Percentiles rank a stretch among this genome's conserved stretches.
phyloP scores from a whole-genome alignment of 2,329 filamentous ascomycete species.

The Aspergillus udagawae region DNA sequence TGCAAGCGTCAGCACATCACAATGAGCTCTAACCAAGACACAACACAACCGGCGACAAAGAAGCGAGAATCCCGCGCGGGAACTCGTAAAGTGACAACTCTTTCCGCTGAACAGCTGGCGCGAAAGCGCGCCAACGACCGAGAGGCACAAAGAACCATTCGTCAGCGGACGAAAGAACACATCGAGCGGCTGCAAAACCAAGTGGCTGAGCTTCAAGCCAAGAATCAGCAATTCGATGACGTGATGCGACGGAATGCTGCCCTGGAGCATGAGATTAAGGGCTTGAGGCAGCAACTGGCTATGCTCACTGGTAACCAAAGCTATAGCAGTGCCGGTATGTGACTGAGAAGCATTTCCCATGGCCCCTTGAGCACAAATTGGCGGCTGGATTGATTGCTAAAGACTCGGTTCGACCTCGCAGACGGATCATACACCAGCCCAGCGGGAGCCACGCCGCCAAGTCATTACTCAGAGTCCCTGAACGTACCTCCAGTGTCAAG shows the following conservation, averaged over 20 bases:
- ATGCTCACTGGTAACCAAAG: conserved; percentile 20
- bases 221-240: conserved; percentile 49
- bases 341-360: not conserved
- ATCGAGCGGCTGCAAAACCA: conserved; percentile 55
- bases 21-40: conserved; percentile 22
- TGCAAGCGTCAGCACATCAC: conserved; percentile 5
- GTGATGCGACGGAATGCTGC: conserved; percentile 52
- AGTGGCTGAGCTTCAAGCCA: conserved; percentile 49
- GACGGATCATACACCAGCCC: conserved; percentile 17
- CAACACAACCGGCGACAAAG: conserved; percentile 14
- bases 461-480: conserved; percentile 20
- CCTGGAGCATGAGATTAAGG: conserved; percentile 53
- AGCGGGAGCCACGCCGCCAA: conserved; percentile 19
- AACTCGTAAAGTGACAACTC: conserved; percentile 54
- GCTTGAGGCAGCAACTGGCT: conserved; percentile 47
- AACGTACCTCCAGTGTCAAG: conserved; percentile 16
- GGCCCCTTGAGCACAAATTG: not conserved
- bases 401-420: conserved; percentile 1
- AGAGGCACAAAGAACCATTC: conserved; percentile 57
- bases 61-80: conserved; percentile 49
- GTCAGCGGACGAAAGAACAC: conserved; percentile 56
- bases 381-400: not conserved
- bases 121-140: conserved; percentile 58
- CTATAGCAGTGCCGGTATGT: conserved; percentile 17
- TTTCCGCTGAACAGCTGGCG: conserved; percentile 56